phyloP scores from a whole-genome alignment of 2,329 filamentous ascomycete species.

The Truncatella angustata region DNA sequence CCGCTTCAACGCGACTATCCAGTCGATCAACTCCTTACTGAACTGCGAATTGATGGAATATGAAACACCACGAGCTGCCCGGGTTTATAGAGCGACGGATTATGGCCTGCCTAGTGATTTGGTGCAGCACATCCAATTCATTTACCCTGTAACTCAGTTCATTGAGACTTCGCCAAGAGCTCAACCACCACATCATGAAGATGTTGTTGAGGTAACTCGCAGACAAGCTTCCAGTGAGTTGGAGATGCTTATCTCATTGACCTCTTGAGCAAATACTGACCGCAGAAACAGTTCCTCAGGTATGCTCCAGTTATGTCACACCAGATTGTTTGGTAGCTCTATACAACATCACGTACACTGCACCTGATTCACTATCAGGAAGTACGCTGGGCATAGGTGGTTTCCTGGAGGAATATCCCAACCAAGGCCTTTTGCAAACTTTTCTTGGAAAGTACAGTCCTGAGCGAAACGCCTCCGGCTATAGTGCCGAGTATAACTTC shows the following conservation, averaged over 20 bases:
- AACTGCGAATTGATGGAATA: not conserved
- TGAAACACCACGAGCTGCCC: not conserved
- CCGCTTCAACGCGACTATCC: not conserved
- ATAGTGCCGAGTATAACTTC: not conserved
- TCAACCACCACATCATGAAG: not conserved
- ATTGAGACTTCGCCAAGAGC: not conserved
- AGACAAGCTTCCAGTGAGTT: not conserved
- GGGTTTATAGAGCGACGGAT: not conserved
- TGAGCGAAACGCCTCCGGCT: not conserved
- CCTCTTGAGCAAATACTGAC: not conserved
- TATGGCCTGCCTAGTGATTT: not conserved
- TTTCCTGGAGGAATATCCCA: constrained; percentile 4
- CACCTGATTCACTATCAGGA: constrained; percentile 3
- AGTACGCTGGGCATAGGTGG: constrained; percentile 6
- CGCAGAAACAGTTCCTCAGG: not conserved
- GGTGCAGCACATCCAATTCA: not conserved
- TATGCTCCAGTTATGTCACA: constrained; percentile 1
- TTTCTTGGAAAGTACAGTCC: not conserved
- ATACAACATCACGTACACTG: constrained; percentile 8
- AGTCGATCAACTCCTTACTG: not conserved
- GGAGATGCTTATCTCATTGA: not conserved
- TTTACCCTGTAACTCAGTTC: constrained; percentile 7
- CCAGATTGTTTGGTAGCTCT: not conserved
- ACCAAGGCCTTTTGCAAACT: not conserved
- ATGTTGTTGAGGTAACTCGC: no score